These are phyloP conservation scores for Alisma plantagoaquatica DNA, from an alignment of 106 monocot species.

Conservation along the genomic window DNA sequence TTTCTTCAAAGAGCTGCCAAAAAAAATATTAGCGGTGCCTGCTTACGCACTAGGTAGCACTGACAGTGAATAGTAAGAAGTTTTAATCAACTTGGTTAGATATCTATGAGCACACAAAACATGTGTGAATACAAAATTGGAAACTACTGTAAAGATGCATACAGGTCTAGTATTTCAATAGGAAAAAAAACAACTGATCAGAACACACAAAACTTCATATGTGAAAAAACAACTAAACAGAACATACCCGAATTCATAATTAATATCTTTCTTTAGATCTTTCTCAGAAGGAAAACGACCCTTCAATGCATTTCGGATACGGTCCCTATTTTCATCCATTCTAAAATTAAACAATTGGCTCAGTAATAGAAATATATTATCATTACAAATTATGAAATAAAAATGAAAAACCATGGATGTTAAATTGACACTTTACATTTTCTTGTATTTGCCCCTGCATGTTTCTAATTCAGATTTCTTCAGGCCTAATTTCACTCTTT, in stretches of 20 bases:
- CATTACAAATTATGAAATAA: too few species aligned
- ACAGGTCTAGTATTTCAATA: too few species aligned
- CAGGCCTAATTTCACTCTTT: constrained; percentile 61
- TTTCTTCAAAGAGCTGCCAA: constrained; percentile 50
- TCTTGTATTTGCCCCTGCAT: constrained; percentile 55
- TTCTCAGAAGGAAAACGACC: constrained; percentile 83
- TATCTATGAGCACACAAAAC: too few species aligned
- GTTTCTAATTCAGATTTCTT: constrained; percentile 71
- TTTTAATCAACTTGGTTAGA: background rate
- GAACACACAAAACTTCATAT: too few species aligned
- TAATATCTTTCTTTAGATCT: constrained; percentile 77
- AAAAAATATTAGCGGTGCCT: too few species aligned
- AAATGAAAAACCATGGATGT: too few species aligned
- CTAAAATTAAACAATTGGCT: constrained; percentile 42
- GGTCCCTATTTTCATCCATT: constrained; percentile 69
- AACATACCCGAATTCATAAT: constrained; percentile 60
- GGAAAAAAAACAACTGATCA: background rate
- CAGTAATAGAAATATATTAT: too few species aligned
- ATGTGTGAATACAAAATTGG: too few species aligned
- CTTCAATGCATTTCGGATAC: constrained; percentile 71
- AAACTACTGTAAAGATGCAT: too few species aligned
- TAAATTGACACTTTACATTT: constrained; percentile 42
- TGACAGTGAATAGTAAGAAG: background rate
- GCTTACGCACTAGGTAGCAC: too few species aligned
- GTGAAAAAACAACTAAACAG: too few species aligned